These are phyloP conservation scores for Byssoonygena ceratinophila DNA, from an alignment of 2,329 filamentous ascomycete species.

Conservation along the genomic window DNA sequence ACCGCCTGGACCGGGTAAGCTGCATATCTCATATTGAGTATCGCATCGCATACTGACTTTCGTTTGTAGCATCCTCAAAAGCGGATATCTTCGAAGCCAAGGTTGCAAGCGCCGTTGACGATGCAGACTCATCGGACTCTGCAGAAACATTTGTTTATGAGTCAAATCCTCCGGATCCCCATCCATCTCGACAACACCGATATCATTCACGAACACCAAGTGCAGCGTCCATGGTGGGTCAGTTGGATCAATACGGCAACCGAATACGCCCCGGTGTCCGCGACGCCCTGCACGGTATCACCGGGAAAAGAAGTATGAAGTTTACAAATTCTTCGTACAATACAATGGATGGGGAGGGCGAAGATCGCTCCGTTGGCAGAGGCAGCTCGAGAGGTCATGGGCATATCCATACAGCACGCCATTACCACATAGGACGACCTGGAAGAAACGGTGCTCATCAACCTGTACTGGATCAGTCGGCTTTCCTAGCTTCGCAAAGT, in stretches of 20 bases:
- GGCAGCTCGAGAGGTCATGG: slow-evolving; percentile 53
- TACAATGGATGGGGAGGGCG: slow-evolving; percentile 53
- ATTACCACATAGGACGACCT: slow-evolving; percentile 72
- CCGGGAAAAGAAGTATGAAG: slow-evolving; percentile 88
- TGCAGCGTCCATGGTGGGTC: slow-evolving; percentile 61
- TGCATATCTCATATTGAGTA: background rate
- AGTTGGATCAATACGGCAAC: slow-evolving; percentile 37
- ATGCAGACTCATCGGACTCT: slow-evolving; percentile 91
- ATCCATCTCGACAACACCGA: slow-evolving; percentile 51
- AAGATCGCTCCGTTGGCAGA: slow-evolving; percentile 53
- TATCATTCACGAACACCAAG: slow-evolving; percentile 93
- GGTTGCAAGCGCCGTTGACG: slow-evolving; percentile 88
- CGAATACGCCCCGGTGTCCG: slow-evolving; percentile 57
- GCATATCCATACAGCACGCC: slow-evolving; percentile 52
- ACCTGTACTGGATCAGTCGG: slow-evolving; percentile 66
- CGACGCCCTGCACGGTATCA: slow-evolving; percentile 51
- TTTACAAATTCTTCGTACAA: slow-evolving; percentile 60
- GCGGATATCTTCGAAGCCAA: slow-evolving; percentile 97
- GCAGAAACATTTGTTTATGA: slow-evolving; percentile 99
- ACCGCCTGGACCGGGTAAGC: slow-evolving; percentile 21
- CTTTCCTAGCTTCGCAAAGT: slow-evolving; percentile 52
- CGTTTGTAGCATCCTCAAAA: slow-evolving; percentile 68
- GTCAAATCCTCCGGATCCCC: slow-evolving; percentile 67
- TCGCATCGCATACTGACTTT: slow-evolving; percentile 4
- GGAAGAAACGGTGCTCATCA: slow-evolving; percentile 59